Evolutionary conservation across 176 grass and related monocot genomes (phyloP), one percentile per base, ranked within the genome.

Genomic region (Tuctoria greenei): DNA sequence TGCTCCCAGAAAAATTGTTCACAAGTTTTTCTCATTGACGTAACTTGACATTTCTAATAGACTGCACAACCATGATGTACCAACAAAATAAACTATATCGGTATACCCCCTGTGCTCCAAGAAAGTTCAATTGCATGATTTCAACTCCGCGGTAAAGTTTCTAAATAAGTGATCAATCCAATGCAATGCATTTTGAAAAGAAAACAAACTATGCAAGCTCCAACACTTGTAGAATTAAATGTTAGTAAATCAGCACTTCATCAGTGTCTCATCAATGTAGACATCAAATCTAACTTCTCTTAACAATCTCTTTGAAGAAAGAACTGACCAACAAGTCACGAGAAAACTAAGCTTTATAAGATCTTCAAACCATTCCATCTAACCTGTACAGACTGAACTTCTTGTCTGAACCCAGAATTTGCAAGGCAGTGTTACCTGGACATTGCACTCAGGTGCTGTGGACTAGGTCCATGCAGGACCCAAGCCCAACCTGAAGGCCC

Each of bases 341-440:
- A 76, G 44, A 63, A 64, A 73, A 75, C 63, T 61, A 73, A 64
- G 39, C 68, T 69, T 52, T 20, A 52, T 57, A 37, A 62, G 10
- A 40, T 74, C 15, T 70, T 75, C 37, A 41, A 31, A 28, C 46
- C 71, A 44, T 46, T 75, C 43, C 69, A 81, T 81, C 77, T 86
- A 75, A 73, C 64, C 71, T 80, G 77, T 7, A 69, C 71, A 75
- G 71, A 55, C 38, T 86, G 38, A 28, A 38, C 31, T 37, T 66
- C 52, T 81, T 57, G 47, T 54, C n/a, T 31, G 78, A 74, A 81
- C 81, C 84, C 37, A 64, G 84, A 76, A 76, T 81, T 81, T 86
- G 72, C 72, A 76, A 76, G 78, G 57, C 78, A 81, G 77, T 81
- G 71, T 57, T 81, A 86, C 72, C 78, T 71, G 72, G 57, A 86